Evolutionary conservation across 1,284 basidiomycete species (phyloP).

Genomic region (Pseudozyma thailandica): DNA sequence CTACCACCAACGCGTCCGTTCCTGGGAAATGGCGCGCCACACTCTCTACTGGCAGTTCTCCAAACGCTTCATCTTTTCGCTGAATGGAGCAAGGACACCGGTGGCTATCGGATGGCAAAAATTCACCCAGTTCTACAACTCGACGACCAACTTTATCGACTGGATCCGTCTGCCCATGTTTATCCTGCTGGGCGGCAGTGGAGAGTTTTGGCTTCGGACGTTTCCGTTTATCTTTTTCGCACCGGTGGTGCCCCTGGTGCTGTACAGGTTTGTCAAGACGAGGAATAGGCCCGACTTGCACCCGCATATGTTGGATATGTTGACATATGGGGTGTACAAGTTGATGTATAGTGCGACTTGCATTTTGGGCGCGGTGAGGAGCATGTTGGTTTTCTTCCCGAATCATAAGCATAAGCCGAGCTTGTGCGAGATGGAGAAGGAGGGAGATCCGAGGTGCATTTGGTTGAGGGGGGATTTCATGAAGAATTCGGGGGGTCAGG

Average conservation of each 20-base stretch:
- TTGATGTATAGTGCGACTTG: conserved; percentile 29
- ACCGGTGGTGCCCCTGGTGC: conserved; percentile 23
- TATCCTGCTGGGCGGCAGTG: conserved; percentile 23
- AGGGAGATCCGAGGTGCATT: conserved; percentile 22
- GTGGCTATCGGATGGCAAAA: conserved; percentile 34
- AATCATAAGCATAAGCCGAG: conserved; percentile 22
- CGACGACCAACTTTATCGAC: conserved; percentile 41
- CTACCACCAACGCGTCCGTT: conserved; percentile 35
- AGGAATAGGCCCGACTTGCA: conserved; percentile 31
- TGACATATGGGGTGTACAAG: conserved; percentile 40
- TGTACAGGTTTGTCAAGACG: conserved; percentile 28
- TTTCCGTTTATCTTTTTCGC: conserved; percentile 28
- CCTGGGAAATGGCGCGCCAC: conserved; percentile 43
- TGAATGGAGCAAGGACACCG: conserved; percentile 21
- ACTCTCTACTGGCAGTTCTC: conserved; percentile 43
- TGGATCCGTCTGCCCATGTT: conserved; percentile 43
- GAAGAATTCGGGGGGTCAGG: conserved; percentile 25
- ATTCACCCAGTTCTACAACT: conserved; percentile 44
- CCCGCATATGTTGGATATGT: conserved; percentile 31
- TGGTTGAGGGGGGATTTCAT: conserved; percentile 33
- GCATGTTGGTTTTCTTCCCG: conserved; percentile 31
- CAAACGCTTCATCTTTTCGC: conserved; percentile 33
- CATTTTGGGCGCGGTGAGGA: conserved; percentile 23
- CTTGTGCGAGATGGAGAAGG: conserved; percentile 32
- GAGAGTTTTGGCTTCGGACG: conserved; percentile 25